These are phyloP conservation scores for Macrolepiota albuminosa DNA, from an alignment of 768 basidiomycete genomes.

Conservation along the genomic window DNA sequence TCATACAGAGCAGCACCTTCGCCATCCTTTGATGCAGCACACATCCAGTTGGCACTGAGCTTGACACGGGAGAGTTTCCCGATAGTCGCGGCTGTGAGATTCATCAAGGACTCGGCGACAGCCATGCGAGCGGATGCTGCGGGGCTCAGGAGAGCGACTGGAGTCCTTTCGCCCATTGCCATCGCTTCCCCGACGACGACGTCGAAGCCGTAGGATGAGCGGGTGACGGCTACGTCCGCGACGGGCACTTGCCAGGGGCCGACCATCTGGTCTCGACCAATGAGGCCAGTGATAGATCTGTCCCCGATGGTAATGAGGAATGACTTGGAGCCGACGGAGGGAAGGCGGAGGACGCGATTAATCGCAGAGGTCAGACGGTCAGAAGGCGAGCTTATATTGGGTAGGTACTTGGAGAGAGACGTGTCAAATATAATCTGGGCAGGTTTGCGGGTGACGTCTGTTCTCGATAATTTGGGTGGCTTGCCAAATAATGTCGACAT, in stretches of 20 bases:
- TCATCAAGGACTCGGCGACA: conserved; percentile 89
- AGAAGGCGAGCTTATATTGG: conserved; percentile 30
- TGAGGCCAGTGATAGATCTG: conserved; percentile 88
- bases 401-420: conserved; percentile 62
- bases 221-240: conserved; percentile 94
- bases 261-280: conserved; percentile 97
- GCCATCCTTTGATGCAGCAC: conserved; percentile 82
- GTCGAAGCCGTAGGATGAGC: conserved; percentile 91
- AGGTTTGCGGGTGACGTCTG: conserved; percentile 45
- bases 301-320: conserved; percentile 99
- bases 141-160: conserved; percentile 80
- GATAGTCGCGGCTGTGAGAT: conserved; percentile 78
- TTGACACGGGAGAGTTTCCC: conserved; percentile 72
- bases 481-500: conserved; percentile 98
- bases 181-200: conserved; percentile 87
- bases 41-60: conserved; percentile 99
- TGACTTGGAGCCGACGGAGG: conserved; percentile 91
- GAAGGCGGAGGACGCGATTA: conserved; percentile 82
- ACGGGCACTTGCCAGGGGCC: conserved; percentile 99
- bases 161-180: conserved; percentile 98
- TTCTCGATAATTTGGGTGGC: conserved; percentile 84
- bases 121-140: conserved; percentile 96
- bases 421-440: conserved; percentile 59
- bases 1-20: conserved; percentile 90
- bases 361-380: conserved; percentile 61